Base-by-base conservation (phyloP, 768 basidiomycete genomes). In the Panaeolus cyanescens region DNA sequence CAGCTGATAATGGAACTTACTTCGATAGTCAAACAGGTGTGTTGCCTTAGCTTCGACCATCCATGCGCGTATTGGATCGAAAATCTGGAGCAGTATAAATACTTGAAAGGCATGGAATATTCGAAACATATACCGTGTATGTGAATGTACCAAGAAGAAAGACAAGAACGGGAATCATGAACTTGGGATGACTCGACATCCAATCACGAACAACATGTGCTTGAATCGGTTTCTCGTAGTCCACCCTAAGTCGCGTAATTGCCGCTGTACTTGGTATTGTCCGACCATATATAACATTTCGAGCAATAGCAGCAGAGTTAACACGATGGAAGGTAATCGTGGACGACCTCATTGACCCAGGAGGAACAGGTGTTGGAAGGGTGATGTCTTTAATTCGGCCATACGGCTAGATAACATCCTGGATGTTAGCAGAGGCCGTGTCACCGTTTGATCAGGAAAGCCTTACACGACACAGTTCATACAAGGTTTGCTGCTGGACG, bases 121-220 rank as follows among this genome's bases (percentile, higher is more conserved):
- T 34, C 20, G n/a, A 32, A 25, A 10, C 6, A 75, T 87, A 62
- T 64, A 93, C 94, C 5, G 92, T 90, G 71, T 96, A 97, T 20
- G 93, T 93, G 34, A 99, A 67, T 2, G 90, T 89, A 10, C 95
- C 96, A n/a, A 99, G 72, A 2, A 99, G 75, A 72, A 98, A 97
- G 40, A 95, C 84, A 2, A 95, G 61, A 17, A 95, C 72, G 0
- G 95, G 94, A 3, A 95, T 72, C 56, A 89, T 86, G 55, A 97
- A 89, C 62, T 86, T 87, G 7, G 96, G 96, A 75, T 99, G 96
- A n/a, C 75, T 80, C 1, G 90, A 80, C 62, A 95, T 80, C 91
- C 95, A 98, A 71, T 89, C 88, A 32, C 91, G 80, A 30, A 94
- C 72, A 19, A 73, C 80, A 66, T 91, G 89, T 0, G 81, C 83